A percentile compares a stretch with the other conserved stretches of the same genome.
Conservation (phyloP, 108 stramenopile species). For the Cyclotella cryptica region DNA sequence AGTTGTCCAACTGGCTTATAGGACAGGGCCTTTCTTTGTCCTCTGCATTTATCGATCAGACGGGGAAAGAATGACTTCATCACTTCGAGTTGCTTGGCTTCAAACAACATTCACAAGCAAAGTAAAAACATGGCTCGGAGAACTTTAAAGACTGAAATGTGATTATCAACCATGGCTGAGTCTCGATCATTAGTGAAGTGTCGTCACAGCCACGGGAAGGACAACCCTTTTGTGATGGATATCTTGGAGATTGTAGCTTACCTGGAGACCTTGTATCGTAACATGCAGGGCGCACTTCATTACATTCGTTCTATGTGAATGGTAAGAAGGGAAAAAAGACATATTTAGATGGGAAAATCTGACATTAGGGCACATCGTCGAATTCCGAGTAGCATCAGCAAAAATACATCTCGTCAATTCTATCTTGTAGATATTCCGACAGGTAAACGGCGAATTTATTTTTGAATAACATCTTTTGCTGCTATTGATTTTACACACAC, state of each 20-base stretch:
- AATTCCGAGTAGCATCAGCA: conserved; percentile 32
- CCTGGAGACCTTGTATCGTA: conserved; percentile 5
- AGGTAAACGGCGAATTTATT: conserved; percentile 59
- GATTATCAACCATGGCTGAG: conserved; percentile 52
- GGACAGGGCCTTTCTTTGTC: conserved; percentile 85
- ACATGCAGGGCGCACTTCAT: too few relatives aligned
- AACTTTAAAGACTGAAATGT: conserved; percentile 60
- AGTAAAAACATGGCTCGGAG: conserved; percentile 39
- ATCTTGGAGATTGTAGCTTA: background rate
- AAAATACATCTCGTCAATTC: conserved; percentile 38
- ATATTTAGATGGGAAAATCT: too few relatives aligned
- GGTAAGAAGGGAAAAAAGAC: too few relatives aligned
- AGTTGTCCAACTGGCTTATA: conserved; percentile 90
- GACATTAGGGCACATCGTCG: too few relatives aligned
- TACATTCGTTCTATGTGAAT: too few relatives aligned
- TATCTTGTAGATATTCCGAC: conserved; percentile 25
- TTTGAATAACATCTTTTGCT: conserved; percentile 43
- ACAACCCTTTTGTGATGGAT: background rate
- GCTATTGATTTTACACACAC: background rate
- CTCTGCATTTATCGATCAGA: conserved; percentile 91
- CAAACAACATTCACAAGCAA: too few relatives aligned
- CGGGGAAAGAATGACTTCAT: conserved; percentile 92
- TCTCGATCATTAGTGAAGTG: conserved; percentile 44
- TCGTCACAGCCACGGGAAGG: conserved; percentile 33
- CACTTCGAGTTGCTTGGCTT: conserved; percentile 58